These are phyloP conservation scores for Clohesyomyces aquaticus DNA, from an alignment of 495 filamentous ascomycete species.

Conservation along the genomic window DNA sequence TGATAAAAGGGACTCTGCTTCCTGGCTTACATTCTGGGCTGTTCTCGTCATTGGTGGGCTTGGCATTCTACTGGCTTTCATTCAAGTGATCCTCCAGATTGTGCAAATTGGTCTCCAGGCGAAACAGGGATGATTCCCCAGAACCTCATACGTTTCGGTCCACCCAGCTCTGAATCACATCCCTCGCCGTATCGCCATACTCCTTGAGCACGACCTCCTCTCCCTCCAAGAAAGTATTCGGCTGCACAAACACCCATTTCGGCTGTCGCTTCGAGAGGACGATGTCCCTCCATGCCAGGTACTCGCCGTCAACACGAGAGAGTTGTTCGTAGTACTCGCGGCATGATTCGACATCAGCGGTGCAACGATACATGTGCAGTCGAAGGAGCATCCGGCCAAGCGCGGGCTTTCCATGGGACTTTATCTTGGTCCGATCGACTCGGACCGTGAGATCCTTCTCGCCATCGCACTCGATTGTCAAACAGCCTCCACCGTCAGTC, in stretches of 20 bases:
- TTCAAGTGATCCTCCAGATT: conserved; percentile 34
- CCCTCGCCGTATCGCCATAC: conserved; percentile 49
- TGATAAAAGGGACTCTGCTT: conserved; percentile 27
- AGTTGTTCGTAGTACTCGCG: conserved; percentile 50
- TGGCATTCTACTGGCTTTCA: conserved; percentile 21
- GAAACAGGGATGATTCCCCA: background rate
- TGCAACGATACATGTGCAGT: conserved; percentile 55
- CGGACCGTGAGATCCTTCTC: conserved; percentile 40
- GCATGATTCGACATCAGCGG: conserved; percentile 51
- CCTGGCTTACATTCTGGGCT: conserved; percentile 29
- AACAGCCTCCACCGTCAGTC: conserved; percentile 44
- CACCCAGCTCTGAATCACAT: conserved; percentile 53
- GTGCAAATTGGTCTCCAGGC: conserved; percentile 25
- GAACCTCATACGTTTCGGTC: conserved; percentile 15
- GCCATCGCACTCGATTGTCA: conserved; percentile 40
- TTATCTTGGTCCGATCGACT: conserved; percentile 48
- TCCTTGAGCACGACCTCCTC: conserved; percentile 49
- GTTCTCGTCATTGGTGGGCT: conserved; percentile 22
- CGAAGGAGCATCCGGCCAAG: conserved; percentile 51
- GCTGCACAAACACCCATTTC: conserved; percentile 50
- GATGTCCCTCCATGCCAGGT: conserved; percentile 47
- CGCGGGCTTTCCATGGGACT: conserved; percentile 49
- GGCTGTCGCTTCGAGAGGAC: conserved; percentile 47
- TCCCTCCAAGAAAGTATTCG: conserved; percentile 51
- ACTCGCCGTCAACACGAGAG: conserved; percentile 48